A percentile compares a stretch with the other conserved stretches of the same genome.
Conservation (phyloP, 2,329 filamentous ascomycete species). For the Bisporella sp. region DNA sequence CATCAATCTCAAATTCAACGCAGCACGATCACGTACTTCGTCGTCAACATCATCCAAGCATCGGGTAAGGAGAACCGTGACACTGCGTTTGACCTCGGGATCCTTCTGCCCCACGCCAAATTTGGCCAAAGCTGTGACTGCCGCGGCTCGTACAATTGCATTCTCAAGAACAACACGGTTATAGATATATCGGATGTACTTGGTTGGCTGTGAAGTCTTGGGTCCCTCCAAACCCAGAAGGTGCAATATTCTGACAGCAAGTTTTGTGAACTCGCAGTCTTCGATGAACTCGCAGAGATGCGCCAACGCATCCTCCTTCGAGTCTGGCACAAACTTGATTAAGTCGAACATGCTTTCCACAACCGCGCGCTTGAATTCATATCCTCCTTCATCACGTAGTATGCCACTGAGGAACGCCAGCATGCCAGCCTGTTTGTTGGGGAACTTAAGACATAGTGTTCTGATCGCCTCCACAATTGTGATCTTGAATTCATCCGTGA, state of each 20-base stretch:
- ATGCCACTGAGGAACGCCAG: slow-evolving; percentile 96
- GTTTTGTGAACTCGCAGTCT: slow-evolving; percentile 97
- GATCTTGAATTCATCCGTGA: slow-evolving; percentile 99
- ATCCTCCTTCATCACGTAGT: slow-evolving; percentile 90
- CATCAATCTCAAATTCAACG: slow-evolving; percentile 88
- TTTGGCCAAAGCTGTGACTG: slow-evolving; percentile 91
- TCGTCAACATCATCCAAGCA: slow-evolving; percentile 97
- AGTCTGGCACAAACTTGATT: slow-evolving; percentile 96
- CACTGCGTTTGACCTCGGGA: slow-evolving; percentile 91
- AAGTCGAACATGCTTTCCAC: slow-evolving; percentile 99
- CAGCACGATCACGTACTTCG: slow-evolving; percentile 92
- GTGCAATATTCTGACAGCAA: slow-evolving; percentile 91
- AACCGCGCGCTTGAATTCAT: slow-evolving; percentile 95
- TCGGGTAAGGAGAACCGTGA: slow-evolving; percentile 82
- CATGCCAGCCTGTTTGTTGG: slow-evolving; percentile 96
- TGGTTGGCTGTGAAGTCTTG: slow-evolving; percentile 90
- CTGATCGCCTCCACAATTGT: slow-evolving; percentile 99
- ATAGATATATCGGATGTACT: slow-evolving; percentile 99
- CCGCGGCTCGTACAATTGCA: slow-evolving; percentile 87
- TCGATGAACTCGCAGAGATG: slow-evolving; percentile 99
- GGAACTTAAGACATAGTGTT: slow-evolving; percentile 94
- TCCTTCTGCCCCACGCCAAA: slow-evolving; percentile 97
- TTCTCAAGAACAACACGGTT: slow-evolving; percentile 97
- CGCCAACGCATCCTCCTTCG: slow-evolving; percentile 73
- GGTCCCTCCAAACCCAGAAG: slow-evolving; percentile 91